phyloP scores from a whole-genome alignment of 495 filamentous ascomycete species.

The Aspergillus bertholletiae region DNA sequence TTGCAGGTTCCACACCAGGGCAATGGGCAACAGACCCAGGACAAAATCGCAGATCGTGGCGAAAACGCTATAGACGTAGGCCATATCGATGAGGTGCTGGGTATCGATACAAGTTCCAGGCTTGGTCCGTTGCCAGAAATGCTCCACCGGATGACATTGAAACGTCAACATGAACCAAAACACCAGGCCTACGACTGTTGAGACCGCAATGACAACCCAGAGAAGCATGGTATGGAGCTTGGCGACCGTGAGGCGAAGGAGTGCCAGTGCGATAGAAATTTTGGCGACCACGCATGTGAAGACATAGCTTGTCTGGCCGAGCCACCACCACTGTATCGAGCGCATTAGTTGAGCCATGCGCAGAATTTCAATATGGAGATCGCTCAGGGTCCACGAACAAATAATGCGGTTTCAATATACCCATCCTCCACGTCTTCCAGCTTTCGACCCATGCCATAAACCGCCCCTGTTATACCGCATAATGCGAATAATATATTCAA shows the following conservation, averaged over 20 bases:
- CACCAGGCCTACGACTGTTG: conserved; percentile 24
- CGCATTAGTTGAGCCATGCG: neutral
- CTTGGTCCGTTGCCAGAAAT: conserved; percentile 34
- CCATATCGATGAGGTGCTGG: conserved; percentile 29
- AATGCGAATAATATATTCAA: conserved; percentile 36
- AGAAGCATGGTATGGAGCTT: conserved; percentile 24
- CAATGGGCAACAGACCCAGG: conserved; percentile 33
- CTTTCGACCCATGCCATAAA: conserved; percentile 35
- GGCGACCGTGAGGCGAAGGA: conserved; percentile 37
- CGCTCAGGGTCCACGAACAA: conserved; percentile 28
- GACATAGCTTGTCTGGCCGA: conserved; percentile 35
- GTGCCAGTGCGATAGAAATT: conserved; percentile 37
- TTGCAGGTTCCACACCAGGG: conserved; percentile 36
- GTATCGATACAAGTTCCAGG: conserved; percentile 31
- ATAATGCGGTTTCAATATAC: conserved; percentile 34
- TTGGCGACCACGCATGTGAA: conserved; percentile 33
- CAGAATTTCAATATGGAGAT: neutral
- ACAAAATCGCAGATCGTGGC: conserved; percentile 38
- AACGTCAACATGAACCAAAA: conserved; percentile 40
- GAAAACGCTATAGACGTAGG: conserved; percentile 41
- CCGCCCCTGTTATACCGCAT: conserved; percentile 35
- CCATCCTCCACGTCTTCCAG: conserved; percentile 9
- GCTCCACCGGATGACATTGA: conserved; percentile 39
- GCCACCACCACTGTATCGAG: conserved; percentile 36
- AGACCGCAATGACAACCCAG: conserved; percentile 28